Base-by-base conservation (phyloP, 2,329 filamentous ascomycete genomes). In the Sporothrix brunneoviolacea region DNA sequence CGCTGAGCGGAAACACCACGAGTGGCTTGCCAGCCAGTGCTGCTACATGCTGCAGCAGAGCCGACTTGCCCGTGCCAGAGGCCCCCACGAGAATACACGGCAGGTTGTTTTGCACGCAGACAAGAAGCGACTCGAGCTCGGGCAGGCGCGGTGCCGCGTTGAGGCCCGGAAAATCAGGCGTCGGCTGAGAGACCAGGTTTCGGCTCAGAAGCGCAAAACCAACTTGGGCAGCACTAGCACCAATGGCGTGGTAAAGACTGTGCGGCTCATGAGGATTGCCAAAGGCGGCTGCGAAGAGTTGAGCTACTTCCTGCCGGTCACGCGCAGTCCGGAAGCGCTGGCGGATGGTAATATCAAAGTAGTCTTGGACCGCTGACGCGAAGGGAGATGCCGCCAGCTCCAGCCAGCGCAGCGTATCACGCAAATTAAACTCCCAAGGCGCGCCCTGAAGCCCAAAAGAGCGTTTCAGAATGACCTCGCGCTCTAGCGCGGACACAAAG, bases 371-470 rank as follows among this genome's bases (percentile, higher is more conserved):
- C 28, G 48, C 32, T 6, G 45, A 33, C 2, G 44, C 28, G 13
- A 40, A 9, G 19, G 50, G 38, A 4, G 41, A 38, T 8, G 38
- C 45, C 28, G 87, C 71, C 13, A 97, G 69, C 57, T 86, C 80
- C 42, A 96, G 70, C 91, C 91, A 97, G 54, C 91, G 80, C 50
- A 93, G 79, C 3, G 89, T 88, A 65, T 97, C 91, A 65, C 90
- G 84, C 56, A 98, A 71, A 61, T 95, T 98, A 64, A 95, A 93
- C 62, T 96, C 93, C 93, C 90, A 98, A 1, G 94, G 93, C 7
- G 85, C 87, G 13, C 82, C 82, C 57, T 82, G 77, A 1, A 73
- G 70, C 2, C 80, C 82, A 58, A 84, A 84, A 0, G 71, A 66
- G 54, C 73, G 76, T 46, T 76, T 70, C 24, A 76, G 72, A 4